Percentiles rank a stretch among this genome's conserved stretches.
phyloP scores from a whole-genome alignment of 257 asterid species.

The Ocimum tenuiflorum region DNA sequence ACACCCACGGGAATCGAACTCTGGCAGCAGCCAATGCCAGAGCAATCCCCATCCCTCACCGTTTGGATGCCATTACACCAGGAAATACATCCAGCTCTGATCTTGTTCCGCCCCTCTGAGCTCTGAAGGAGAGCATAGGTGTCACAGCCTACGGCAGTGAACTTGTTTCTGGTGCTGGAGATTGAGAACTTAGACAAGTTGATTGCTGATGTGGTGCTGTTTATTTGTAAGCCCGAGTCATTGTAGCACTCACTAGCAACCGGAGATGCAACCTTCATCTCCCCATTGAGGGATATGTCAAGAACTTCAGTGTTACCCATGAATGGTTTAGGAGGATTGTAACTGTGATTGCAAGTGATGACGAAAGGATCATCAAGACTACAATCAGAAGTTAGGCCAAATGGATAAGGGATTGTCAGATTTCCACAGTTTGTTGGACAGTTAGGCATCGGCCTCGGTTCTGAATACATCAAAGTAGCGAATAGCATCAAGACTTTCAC shows the following conservation, averaged over 20 bases:
- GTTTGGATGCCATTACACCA: constrained; percentile 9
- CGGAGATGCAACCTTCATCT: neutral
- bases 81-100: constrained; percentile 21
- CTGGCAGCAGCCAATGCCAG: constrained; percentile 37
- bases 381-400: constrained; percentile 15
- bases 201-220: neutral
- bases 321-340: constrained; percentile 25
- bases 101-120: neutral
- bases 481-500: neutral
- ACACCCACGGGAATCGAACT: constrained; percentile 23
- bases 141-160: constrained; percentile 28
- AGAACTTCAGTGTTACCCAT: constrained; percentile 11
- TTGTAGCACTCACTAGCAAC: constrained; percentile 23
- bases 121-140: constrained; percentile 18
- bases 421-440: constrained; percentile 19
- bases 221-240: neutral
- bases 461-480: neutral
- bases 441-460: neutral
- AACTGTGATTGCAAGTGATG: constrained; percentile 22
- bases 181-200: neutral
- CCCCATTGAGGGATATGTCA: constrained; percentile 21
- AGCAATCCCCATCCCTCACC: constrained; percentile 16
- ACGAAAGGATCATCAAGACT: constrained; percentile 14
- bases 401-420: constrained; percentile 21
- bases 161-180: constrained; percentile 22